These are phyloP conservation scores for Schizosaccharomyces octosporus DNA, from an alignment of 805 yeast genomes.

Conservation along the genomic window DNA sequence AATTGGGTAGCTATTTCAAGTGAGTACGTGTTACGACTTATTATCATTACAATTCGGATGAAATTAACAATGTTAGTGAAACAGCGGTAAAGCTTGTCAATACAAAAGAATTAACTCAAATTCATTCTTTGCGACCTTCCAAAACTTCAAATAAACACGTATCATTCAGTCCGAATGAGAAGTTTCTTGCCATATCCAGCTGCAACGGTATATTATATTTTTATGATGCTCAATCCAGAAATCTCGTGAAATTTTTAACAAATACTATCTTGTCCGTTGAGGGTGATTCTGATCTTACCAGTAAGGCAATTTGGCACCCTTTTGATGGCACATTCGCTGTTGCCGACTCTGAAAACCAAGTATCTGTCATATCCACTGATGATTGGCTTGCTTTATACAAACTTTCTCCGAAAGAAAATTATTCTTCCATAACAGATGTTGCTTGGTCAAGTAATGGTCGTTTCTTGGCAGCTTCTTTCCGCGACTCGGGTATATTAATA, in stretches of 20 bases:
- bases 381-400: constrained; percentile 9
- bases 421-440: constrained; percentile 22
- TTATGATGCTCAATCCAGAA: constrained; percentile 9
- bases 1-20: constrained; percentile 15
- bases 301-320: constrained; percentile 45
- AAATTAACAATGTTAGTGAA: constrained; percentile 8
- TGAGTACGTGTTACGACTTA: constrained; percentile 8
- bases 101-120: constrained; percentile 14
- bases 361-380: constrained; percentile 11
- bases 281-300: constrained; percentile 21
- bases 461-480: constrained; percentile 25
- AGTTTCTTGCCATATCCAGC: constrained; percentile 12
- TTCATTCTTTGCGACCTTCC: constrained; percentile 21
- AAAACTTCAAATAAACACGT: constrained; percentile 24
- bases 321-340: constrained; percentile 45
- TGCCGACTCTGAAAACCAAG: constrained; percentile 24
- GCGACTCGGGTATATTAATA: constrained; percentile 26
- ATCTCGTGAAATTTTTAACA: constrained; percentile 10
- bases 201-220: constrained; percentile 15
- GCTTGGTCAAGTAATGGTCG: constrained; percentile 39
- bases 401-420: constrained; percentile 8
- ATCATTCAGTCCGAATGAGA: constrained; percentile 16
- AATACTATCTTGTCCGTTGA: constrained; percentile 12
- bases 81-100: constrained; percentile 12
- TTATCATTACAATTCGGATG: background rate